Evolutionary conservation across 2,329 filamentous ascomycete species (phyloP).

Genomic region (Colletotrichum noveboracense): DNA sequence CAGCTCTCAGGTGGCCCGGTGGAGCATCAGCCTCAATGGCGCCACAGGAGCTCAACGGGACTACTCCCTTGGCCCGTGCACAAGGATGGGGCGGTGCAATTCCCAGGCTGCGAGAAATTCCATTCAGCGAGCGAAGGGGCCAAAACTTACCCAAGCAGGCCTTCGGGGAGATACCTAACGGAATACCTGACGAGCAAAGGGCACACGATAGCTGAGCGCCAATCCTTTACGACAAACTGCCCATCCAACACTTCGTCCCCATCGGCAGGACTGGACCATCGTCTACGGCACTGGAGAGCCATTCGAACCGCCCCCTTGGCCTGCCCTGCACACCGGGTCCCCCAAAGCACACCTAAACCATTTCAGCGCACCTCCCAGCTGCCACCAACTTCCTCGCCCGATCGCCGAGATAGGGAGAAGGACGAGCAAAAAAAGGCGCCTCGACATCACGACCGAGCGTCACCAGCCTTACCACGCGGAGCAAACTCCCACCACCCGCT

Average conservation of each 20-base stretch:
- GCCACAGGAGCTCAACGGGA: slow-evolving; percentile 6
- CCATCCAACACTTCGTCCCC: not conserved
- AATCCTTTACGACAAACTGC: not conserved
- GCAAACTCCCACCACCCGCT: not conserved
- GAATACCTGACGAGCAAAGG: slow-evolving; percentile 10
- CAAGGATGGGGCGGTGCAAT: slow-evolving; percentile 15
- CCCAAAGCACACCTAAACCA: not conserved
- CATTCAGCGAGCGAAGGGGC: slow-evolving; percentile 9
- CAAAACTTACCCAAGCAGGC: slow-evolving; percentile 17
- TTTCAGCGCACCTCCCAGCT: not conserved
- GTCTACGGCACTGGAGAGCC: not conserved
- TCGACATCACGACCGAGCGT: slow-evolving; percentile 17
- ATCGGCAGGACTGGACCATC: slow-evolving; percentile 11
- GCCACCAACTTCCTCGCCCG: slow-evolving; percentile 12
- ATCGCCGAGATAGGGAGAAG: slow-evolving; percentile 20
- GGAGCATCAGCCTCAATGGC: not conserved
- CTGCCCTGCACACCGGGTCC: not conserved
- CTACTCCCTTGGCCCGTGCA: slow-evolving; percentile 7
- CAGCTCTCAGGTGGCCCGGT: not conserved
- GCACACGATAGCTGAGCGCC: slow-evolving; percentile 10
- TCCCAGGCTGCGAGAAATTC: slow-evolving; percentile 22
- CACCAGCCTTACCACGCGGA: not conserved
- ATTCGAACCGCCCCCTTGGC: not conserved
- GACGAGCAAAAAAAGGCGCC: not conserved
- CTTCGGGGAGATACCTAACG: not conserved